Evolutionary conservation across 2,329 filamentous ascomycete species (phyloP).

Genomic region (Hymenoscyphus linearis): DNA sequence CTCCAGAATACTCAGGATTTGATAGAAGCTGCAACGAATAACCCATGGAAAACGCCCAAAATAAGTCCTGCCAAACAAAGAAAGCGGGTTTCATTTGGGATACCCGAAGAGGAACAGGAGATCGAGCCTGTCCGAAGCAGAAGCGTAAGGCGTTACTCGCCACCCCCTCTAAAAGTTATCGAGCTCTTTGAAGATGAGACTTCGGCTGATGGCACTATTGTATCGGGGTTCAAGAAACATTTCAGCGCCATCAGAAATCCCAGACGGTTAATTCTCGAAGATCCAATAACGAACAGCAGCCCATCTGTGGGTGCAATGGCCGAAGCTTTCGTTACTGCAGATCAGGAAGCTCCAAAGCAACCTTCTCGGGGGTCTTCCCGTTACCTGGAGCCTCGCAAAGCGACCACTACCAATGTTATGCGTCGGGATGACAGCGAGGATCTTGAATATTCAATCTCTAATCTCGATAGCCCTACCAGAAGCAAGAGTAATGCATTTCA

Average conservation of each 20-base stretch:
- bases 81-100: slow-evolving; percentile 30
- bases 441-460: neutral
- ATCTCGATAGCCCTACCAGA: neutral
- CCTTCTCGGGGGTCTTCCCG: slow-evolving; percentile 29
- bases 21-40: slow-evolving; percentile 20
- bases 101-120: slow-evolving; percentile 9
- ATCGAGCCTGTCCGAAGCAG: slow-evolving; percentile 3
- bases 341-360: slow-evolving; percentile 25
- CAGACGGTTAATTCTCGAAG: slow-evolving; percentile 15
- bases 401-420: slow-evolving; percentile 23
- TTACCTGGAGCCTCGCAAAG: slow-evolving; percentile 42
- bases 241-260: slow-evolving; percentile 16
- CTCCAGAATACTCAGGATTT: slow-evolving; percentile 22
- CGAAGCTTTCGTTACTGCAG: slow-evolving; percentile 43
- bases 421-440: slow-evolving; percentile 2
- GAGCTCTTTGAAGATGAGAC: slow-evolving; percentile 14
- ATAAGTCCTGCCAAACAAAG: slow-evolving; percentile 16
- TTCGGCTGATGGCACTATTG: slow-evolving; percentile 15
- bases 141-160: slow-evolving; percentile 8
- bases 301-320: slow-evolving; percentile 46
- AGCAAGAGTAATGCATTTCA: neutral
- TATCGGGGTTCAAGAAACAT: slow-evolving; percentile 17
- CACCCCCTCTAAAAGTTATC: slow-evolving; percentile 17
- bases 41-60: slow-evolving; percentile 25
- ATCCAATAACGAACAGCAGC: slow-evolving; percentile 21